Percentiles rank a stretch among this genome's conserved stretches.
phyloP scores from a whole-genome alignment of 1,284 basidiomycete genomes.

The Coniferiporia sulphurascens region DNA sequence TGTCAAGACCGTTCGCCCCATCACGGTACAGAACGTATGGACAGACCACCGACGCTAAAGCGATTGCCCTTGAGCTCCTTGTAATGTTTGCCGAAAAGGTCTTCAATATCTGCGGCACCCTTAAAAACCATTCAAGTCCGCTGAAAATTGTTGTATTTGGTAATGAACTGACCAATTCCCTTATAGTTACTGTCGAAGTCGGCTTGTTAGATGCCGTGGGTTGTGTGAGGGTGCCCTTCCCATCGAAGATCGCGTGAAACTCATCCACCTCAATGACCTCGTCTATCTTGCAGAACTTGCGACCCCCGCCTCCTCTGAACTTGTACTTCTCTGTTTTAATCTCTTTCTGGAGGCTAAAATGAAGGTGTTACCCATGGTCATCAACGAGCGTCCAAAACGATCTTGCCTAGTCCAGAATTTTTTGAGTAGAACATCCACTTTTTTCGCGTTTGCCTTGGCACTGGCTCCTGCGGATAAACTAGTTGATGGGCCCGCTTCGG shows the following conservation, averaged over 20 bases:
- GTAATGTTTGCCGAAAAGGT: conserved; percentile 33
- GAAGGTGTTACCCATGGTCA: background rate
- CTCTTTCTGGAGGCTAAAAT: conserved; percentile 36
- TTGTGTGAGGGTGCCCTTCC: conserved; percentile 32
- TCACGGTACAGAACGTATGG: conserved; percentile 11
- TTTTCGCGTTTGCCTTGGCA: conserved; percentile 37
- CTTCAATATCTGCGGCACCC: conserved; percentile 23
- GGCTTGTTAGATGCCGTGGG: conserved; percentile 34
- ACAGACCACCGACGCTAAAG: conserved; percentile 27
- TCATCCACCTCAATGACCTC: conserved; percentile 33
- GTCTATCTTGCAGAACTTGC: conserved; percentile 35
- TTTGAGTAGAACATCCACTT: conserved; percentile 34
- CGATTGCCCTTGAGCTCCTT: conserved; percentile 34
- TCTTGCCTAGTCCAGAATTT: conserved; percentile 27
- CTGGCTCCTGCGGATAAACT: conserved; percentile 20
- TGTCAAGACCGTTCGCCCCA: background rate
- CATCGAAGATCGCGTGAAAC: conserved; percentile 34
- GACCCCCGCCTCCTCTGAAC: conserved; percentile 31
- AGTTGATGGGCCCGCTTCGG: conserved; percentile 19
- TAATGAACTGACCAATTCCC: conserved; percentile 29
- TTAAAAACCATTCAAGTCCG: conserved; percentile 13
- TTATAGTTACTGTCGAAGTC: conserved; percentile 34
- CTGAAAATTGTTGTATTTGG: background rate
- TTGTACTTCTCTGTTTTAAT: conserved; percentile 37
- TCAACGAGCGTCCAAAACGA: background rate